Percentiles rank a stretch among this genome's conserved stretches.
These are phyloP conservation scores for Pseudogymnoascus sp. DNA, from an alignment of 2,329 filamentous ascomycete species.

Conservation along the genomic window DNA sequence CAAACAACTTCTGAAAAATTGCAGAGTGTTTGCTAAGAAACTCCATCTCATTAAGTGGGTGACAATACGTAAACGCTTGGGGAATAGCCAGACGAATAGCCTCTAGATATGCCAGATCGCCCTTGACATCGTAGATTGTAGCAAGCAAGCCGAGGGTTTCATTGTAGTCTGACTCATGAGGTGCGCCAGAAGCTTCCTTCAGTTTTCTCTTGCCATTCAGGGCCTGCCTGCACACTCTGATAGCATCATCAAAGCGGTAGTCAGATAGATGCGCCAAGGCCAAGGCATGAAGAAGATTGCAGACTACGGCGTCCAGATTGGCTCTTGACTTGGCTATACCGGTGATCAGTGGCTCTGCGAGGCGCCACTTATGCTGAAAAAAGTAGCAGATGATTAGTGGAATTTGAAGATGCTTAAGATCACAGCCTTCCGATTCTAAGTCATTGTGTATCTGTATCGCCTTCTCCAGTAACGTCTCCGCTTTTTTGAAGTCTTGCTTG, in stretches of 20 bases:
- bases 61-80: constrained; percentile 4
- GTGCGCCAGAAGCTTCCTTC: constrained; percentile 13
- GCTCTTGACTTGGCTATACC: constrained; percentile 15
- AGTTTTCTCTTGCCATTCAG: constrained; percentile 22
- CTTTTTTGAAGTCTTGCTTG: constrained; percentile 20
- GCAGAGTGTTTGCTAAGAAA: constrained; percentile 12
- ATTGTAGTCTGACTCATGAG: constrained; percentile 16
- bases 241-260: constrained; percentile 22
- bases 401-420: constrained; percentile 17
- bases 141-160: constrained; percentile 22
- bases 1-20: constrained; percentile 8
- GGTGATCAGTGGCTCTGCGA: constrained; percentile 19
- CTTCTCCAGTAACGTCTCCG: constrained; percentile 21
- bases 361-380: constrained; percentile 19
- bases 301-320: constrained; percentile 16
- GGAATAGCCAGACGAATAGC: constrained; percentile 16
- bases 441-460: constrained; percentile 14
- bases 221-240: constrained; percentile 20
- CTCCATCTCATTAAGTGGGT: constrained; percentile 11
- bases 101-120: constrained; percentile 22
- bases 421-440: constrained; percentile 5
- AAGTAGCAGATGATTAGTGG: constrained; percentile 23
- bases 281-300: constrained; percentile 23
- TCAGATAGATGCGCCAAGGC: constrained; percentile 20
- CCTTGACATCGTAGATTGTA: constrained; percentile 22